phyloP scores from a whole-genome alignment of 495 filamentous ascomycete species.

The Penicillium ochrochloron region DNA sequence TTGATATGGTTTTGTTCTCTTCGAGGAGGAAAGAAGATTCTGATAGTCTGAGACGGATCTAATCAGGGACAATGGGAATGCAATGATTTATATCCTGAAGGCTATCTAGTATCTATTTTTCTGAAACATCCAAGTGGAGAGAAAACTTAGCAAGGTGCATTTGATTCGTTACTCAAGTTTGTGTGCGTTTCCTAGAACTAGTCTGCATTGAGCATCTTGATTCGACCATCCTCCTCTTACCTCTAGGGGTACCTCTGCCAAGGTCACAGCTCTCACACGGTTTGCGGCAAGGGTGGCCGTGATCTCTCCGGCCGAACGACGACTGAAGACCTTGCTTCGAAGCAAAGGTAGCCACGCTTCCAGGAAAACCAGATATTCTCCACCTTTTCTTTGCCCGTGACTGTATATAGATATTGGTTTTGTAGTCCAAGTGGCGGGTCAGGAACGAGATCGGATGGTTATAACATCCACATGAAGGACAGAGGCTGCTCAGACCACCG shows the following conservation, averaged over 20 bases:
- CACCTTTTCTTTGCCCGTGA: background rate
- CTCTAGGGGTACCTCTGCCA: background rate
- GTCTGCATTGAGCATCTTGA: background rate
- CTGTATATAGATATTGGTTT: background rate
- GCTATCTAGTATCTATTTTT: background rate
- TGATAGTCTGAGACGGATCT: too few species aligned
- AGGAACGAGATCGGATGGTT: background rate
- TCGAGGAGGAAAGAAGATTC: too few species aligned
- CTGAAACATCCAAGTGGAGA: background rate
- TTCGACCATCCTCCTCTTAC: background rate
- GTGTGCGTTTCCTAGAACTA: background rate
- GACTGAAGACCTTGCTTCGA: background rate
- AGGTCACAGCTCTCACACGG: background rate
- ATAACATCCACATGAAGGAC: background rate
- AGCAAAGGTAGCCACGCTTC: background rate
- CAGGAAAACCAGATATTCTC: background rate
- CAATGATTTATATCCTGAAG: background rate
- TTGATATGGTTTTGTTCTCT: too few species aligned
- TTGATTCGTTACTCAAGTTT: background rate
- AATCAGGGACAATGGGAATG: background rate
- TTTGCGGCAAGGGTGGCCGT: background rate
- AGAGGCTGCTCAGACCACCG: background rate
- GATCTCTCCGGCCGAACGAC: background rate
- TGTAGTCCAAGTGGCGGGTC: background rate
- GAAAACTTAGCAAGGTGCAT: too few species aligned